Evolutionary conservation across 2,329 filamentous ascomycete species (phyloP), one percentile per base, ranked within the genome.

Genomic region (Exophiala lecanii-corni): DNA sequence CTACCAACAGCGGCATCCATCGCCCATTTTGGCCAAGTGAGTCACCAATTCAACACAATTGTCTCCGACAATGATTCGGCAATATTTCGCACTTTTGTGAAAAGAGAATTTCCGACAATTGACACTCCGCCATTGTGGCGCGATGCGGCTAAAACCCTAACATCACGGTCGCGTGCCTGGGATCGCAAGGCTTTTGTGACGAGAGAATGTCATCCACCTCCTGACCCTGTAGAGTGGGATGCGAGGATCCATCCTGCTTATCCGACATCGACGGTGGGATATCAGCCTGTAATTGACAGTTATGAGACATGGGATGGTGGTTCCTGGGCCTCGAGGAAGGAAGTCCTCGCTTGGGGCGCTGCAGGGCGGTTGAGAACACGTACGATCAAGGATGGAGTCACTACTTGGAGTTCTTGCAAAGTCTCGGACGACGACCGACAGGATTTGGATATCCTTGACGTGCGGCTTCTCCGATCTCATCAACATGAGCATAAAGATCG

Each of bases 281-380:
- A 79, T 51, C 72, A 71, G 17, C 78, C 79, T 13, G 67, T 69
- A 31, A 69, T 81, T 36, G 75, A 79, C 54, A 76, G 74, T 43
- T 78, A 78, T 52, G 75, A 79, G 52, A 61, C 65, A n/a, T 70
- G 68, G 63, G 67, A 63, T 31, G 67, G 66, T 2, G 60, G 61
- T 1, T 62, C 60, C 43, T 76, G 71, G 71, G 59, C 61, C 35
- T 73, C 26, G 18, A 66, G 74, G 50, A 71, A 68, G 53, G 78
- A 82, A 55, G 70, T 77, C 0, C 58, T 83, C 5, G 75, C 71
- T 2, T 81, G 76, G 71, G 78, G 78, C 39, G 78, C 78, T 9
- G 79, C 75, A 1, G 73, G 78, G 2, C 70, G 78, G 44, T 57
- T 83, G 7, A 61, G 75, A 3, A 49, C 79, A 43, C 65, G 74